A percentile compares a stretch with the other conserved stretches of the same genome.
These are phyloP conservation scores for Boletus edulis DNA, from an alignment of 768 basidiomycete genomes.

Conservation along the genomic window DNA sequence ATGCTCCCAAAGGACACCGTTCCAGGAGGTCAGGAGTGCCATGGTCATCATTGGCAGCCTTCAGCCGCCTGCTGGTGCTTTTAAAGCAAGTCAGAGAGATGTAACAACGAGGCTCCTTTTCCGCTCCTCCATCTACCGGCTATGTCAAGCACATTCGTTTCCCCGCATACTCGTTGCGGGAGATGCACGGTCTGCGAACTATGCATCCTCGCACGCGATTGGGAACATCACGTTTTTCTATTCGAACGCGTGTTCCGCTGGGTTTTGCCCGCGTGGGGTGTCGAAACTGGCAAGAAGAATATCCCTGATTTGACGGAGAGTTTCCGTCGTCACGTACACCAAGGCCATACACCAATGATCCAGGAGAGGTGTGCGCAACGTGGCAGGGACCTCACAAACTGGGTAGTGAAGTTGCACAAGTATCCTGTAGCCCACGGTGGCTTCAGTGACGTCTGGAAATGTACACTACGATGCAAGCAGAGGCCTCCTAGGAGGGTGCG, in stretches of 20 bases:
- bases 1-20: too few species aligned
- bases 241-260: too few species aligned
- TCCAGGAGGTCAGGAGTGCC: neutral
- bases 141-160: neutral
- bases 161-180: neutral
- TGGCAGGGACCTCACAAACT: slow-evolving; percentile 15
- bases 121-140: too few species aligned
- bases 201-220: too few species aligned
- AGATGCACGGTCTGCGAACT: neutral
- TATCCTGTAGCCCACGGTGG: slow-evolving; percentile 29
- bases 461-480: neutral
- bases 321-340: neutral
- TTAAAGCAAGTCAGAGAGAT: too few species aligned
- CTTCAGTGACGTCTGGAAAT: slow-evolving; percentile 31
- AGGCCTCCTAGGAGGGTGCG: slow-evolving; percentile 11
- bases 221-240: too few species aligned
- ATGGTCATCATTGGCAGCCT: neutral
- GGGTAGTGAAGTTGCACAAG: slow-evolving; percentile 7
- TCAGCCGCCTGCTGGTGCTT: too few species aligned
- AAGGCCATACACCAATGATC: neutral
- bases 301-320: neutral
- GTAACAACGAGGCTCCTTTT: neutral
- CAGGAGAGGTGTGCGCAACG: neutral
- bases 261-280: neutral
- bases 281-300: slow-evolving; percentile 1